Percentiles rank a stretch among this genome's conserved stretches.
Evolutionary conservation across 345 rosid species (phyloP).

Genomic region (Rhodamnia rubescens): DNA sequence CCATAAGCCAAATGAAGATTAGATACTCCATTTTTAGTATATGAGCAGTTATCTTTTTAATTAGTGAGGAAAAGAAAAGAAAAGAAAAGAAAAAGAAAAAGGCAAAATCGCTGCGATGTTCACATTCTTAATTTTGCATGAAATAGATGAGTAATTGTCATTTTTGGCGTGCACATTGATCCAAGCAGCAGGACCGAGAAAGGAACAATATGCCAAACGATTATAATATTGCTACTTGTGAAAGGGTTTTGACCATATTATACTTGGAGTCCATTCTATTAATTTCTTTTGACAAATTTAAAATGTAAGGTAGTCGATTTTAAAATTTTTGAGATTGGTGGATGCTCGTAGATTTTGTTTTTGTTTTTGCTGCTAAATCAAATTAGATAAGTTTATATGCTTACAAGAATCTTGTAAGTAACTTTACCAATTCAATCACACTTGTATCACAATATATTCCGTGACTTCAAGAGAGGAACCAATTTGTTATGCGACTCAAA

Average conservation of each 20-base stretch:
- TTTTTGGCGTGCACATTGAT: no score
- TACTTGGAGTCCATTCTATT: no score
- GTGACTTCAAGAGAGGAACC: neutral
- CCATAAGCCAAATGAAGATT: neutral
- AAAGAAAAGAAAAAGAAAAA: no score
- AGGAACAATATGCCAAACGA: no score
- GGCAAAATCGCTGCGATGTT: no score
- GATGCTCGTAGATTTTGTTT: neutral
- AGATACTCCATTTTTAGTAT: neutral
- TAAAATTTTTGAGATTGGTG: neutral
- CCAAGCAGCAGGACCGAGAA: no score
- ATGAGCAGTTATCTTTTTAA: no score
- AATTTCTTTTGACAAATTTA: neutral
- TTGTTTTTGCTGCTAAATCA: neutral
- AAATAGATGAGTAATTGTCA: no score
- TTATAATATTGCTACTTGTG: no score
- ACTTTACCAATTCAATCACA: neutral
- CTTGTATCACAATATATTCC: neutral
- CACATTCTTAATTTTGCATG: no score
- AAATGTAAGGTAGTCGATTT: neutral
- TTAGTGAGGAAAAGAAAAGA: no score
- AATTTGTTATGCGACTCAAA: neutral
- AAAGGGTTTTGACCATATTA: no score
- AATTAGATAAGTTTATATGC: neutral
- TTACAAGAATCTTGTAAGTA: neutral